Evolutionary conservation across 805 yeast genomes (phyloP), one percentile per base, ranked within the genome.

Genomic region (Teunomyces tritomae): DNA sequence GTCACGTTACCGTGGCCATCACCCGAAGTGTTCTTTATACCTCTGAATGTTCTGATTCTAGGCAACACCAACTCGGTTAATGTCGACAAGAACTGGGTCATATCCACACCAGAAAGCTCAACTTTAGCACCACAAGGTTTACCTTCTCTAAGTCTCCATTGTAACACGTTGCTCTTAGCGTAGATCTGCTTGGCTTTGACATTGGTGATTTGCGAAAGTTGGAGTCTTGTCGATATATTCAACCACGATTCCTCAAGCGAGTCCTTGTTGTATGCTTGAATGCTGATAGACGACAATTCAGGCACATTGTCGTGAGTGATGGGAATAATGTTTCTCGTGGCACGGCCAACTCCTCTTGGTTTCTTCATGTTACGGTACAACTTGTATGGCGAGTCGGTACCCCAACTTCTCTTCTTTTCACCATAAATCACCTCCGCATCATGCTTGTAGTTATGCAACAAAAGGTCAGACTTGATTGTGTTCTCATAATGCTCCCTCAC

Each of bases 191-290:
- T 71, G 33, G 97, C 90, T 65, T 89, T 88, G 51, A 78, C 82
- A 51, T 96, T 96, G n/a, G 99, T 92, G 59, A 94, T 87, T 65
- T 92, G 98, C 58, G 94, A 95, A 49, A 94, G 63, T 68, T 87
- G 92, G 50, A 89, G 76, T 44, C 82, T 74, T 8, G 96, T 89
- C 29, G 90, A 78, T 47, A 90, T 79, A 28, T 89, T 88, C 51
- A 83, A 74, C 70, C 89, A 84, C 39, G 83, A 78, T 57, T 85
- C 82, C 48, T 79, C 83, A 55, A 80, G 80, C 5, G 94, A 89
- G 37, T 80, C 83, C 56, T 80, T 82, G 41, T 82, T 92, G 61
- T 80, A 92, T 58, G 95, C 82, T 66, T 87, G 88, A 58, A 94
- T 72, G 34, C 80, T 75, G 37, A 95, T 77, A n/a, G 80, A 74